These are phyloP conservation scores for Puccinia polysora DNA, from an alignment of 1,284 basidiomycete genomes.

Conservation along the genomic window DNA sequence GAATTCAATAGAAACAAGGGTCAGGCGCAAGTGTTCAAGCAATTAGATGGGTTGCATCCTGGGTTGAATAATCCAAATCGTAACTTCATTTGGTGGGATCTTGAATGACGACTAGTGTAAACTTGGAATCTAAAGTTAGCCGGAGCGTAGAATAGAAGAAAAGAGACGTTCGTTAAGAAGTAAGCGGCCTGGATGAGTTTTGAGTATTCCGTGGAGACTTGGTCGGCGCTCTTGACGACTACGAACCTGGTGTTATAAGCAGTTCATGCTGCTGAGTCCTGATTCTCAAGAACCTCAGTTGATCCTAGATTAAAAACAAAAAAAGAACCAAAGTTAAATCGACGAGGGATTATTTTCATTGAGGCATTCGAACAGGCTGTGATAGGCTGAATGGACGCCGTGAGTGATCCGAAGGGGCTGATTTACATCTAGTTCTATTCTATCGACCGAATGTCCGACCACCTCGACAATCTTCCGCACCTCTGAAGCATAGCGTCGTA, in stretches of 20 bases:
- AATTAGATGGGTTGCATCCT: too few relatives aligned
- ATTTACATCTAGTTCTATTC: slow-evolving; percentile 41
- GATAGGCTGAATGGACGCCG: not conserved
- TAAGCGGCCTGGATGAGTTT: not conserved
- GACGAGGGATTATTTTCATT: too few relatives aligned
- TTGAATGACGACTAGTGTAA: slow-evolving; percentile 38
- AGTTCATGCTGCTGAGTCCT: slow-evolving; percentile 84
- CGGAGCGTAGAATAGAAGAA: not conserved
- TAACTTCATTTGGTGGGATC: slow-evolving; percentile 23
- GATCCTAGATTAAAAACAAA: slow-evolving; percentile 61
- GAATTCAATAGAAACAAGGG: too few relatives aligned
- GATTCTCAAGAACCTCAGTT: slow-evolving; percentile 80
- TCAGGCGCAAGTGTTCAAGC: too few relatives aligned
- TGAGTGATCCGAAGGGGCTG: slow-evolving; percentile 22
- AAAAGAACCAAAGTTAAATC: too few relatives aligned
- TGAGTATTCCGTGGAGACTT: not conserved
- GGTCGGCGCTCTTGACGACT: too few relatives aligned
- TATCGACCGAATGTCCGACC: slow-evolving; percentile 9
- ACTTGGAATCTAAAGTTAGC: slow-evolving; percentile 36
- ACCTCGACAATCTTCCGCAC: slow-evolving; percentile 25
- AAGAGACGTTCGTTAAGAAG: not conserved
- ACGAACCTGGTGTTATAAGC: slow-evolving; percentile 84
- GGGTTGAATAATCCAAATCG: too few relatives aligned
- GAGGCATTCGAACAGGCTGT: not conserved
- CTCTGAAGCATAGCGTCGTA: slow-evolving; percentile 24